Base-by-base conservation (phyloP, 2,329 filamentous ascomycete species). In the Fusarium caatingaense region DNA sequence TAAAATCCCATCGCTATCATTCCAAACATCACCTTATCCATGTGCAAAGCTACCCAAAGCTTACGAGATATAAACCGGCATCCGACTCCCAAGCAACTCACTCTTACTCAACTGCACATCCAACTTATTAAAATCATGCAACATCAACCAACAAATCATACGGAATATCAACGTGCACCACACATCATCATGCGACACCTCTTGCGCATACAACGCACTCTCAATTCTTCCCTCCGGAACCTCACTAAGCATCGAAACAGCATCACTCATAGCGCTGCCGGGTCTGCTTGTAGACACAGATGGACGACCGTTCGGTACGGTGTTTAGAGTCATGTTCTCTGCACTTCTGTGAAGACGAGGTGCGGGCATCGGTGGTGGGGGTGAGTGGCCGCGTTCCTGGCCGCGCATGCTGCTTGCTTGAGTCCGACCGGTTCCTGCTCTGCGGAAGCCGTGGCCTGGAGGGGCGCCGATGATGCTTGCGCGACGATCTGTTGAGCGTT, bases 131-230 rank as follows among this genome's bases (percentile, higher is more conserved):
- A 88, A 88, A 69, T 88, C 85, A 70, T 89, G 86, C 64, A 88
- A 76, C 77, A 85, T 80, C 55, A 88, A 76, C 87, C 86, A 88
- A 73, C 86, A 88, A 25, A 88, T 79, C 86, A 88, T 88, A 27
- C 86, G 78, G 66, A 88, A 86, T 6, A 88, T 80, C 20, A 88
- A 76, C 10, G 83, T 84, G 68, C 84, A 85, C 86, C 86, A 88
- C n/a, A 87, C 82, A 10, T 82, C 80, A 45, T 81, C 79, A 45
- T 79, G 76, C n/a, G 74, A 74, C 15, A 75, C 76, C 8, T 65
- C 56, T 51, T 76, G 61, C 4, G 72, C 57, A 11, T 73, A 71
- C 40, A 79, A 68, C 13, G 70, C 53, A 11, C 54, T 47, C 16
- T 60, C 53, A 8, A 60, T 46, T 8, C 44, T 62, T 16, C 41